Conservation (phyloP, 208 protist genomes). For the Acanthamoeba healyi region DNA sequence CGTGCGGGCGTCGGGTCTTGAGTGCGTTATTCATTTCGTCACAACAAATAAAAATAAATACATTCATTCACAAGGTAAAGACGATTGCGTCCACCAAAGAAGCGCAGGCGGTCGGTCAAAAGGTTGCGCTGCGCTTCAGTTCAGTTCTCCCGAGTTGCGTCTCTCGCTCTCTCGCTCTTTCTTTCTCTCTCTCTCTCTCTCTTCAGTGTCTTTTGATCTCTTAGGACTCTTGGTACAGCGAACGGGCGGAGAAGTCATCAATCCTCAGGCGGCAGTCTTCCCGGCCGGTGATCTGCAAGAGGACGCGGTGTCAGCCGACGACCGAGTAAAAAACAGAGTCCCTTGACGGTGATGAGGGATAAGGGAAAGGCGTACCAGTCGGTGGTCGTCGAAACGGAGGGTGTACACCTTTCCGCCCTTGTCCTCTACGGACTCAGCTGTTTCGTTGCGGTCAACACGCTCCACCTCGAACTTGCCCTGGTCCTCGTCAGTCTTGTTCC, state of each 20-base stretch:
- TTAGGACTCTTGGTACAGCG: slow-evolving; percentile 21
- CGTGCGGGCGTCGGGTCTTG: too few species aligned
- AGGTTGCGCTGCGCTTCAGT: too few species aligned
- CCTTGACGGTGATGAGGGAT: neutral
- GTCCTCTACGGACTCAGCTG: neutral
- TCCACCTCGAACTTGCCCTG: slow-evolving; percentile 13
- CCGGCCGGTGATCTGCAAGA: slow-evolving; percentile 55
- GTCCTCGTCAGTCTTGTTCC: slow-evolving; percentile 47
- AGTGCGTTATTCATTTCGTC: neutral
- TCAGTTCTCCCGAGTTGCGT: neutral
- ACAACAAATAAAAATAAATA: slow-evolving; percentile 9
- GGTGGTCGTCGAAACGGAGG: slow-evolving; percentile 65
- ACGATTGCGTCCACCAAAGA: too few species aligned
- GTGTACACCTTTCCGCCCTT: slow-evolving; percentile 67
- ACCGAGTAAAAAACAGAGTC: neutral
- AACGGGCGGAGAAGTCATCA: slow-evolving; percentile 71
- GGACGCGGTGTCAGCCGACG: neutral
- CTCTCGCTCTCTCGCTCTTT: neutral
- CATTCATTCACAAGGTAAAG: neutral
- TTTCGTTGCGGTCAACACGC: neutral
- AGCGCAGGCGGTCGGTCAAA: too few species aligned
- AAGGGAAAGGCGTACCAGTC: slow-evolving; percentile 25
- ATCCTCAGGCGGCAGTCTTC: slow-evolving; percentile 62
- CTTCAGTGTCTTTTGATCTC: neutral
- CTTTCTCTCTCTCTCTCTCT: neutral